phyloP scores from a whole-genome alignment of 371 early-diverging fungal genomes.

The Lichtheimia ornata region DNA sequence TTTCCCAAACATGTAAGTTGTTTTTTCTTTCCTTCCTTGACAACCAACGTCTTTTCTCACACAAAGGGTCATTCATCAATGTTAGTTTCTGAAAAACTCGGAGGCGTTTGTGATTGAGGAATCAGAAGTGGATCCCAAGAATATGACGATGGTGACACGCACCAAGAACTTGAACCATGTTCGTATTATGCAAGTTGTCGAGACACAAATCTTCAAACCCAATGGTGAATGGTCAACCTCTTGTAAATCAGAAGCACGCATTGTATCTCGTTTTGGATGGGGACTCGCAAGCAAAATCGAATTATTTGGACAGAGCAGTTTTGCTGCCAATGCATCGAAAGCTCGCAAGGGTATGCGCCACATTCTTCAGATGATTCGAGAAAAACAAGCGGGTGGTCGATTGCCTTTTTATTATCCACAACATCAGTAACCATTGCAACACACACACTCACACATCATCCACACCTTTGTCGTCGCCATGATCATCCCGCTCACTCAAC shows the following conservation, averaged over 20 bases:
- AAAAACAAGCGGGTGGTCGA: slow-evolving; percentile 46
- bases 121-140: slow-evolving; percentile 80
- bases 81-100: slow-evolving; percentile 68
- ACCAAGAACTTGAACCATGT: slow-evolving; percentile 92
- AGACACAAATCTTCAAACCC: slow-evolving; percentile 78
- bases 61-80: background rate
- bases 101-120: slow-evolving; percentile 87
- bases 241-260: slow-evolving; percentile 81
- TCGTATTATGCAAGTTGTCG: slow-evolving; percentile 91
- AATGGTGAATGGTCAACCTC: slow-evolving; percentile 63
- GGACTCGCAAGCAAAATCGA: slow-evolving; percentile 83
- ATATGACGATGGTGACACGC: slow-evolving; percentile 76
- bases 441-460: too few relatives aligned
- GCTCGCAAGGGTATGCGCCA: slow-evolving; percentile 89
- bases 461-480: too few relatives aligned
- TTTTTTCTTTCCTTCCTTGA: background rate
- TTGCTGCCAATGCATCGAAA: slow-evolving; percentile 82
- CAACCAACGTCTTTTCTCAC: background rate
- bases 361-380: slow-evolving; percentile 78
- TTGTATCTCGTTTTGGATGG: slow-evolving; percentile 89
- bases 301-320: slow-evolving; percentile 84
- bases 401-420: slow-evolving; percentile 20
- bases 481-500: too few relatives aligned
- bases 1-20: slow-evolving; percentile 53
- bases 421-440: background rate